Conservation (phyloP, 176 grass and related monocot genomes). For the Calamus simplicifolius region DNA sequence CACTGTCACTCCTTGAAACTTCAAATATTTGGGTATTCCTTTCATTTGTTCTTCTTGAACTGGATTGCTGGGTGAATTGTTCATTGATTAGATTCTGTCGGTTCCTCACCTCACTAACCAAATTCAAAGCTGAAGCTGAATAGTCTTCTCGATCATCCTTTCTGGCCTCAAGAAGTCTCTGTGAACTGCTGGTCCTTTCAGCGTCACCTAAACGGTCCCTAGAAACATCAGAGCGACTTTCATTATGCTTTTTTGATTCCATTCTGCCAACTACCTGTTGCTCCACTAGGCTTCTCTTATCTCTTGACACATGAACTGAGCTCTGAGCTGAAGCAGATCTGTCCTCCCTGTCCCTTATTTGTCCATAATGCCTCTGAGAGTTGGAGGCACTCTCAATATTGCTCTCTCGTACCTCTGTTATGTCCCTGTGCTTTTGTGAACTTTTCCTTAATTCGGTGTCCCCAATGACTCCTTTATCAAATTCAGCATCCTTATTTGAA, state of each 20-base stretch:
- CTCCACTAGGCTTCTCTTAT: slow-evolving; percentile 49
- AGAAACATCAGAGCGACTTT: slow-evolving; percentile 43
- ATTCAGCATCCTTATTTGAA: neutral
- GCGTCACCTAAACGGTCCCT: slow-evolving; percentile 5
- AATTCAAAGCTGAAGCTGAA: slow-evolving; percentile 21
- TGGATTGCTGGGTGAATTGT: slow-evolving; percentile 19
- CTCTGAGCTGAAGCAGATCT: slow-evolving; percentile 18
- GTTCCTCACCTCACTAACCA: slow-evolving; percentile 12
- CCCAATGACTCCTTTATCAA: neutral
- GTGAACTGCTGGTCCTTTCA: slow-evolving; percentile 14
- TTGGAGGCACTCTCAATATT: neutral
- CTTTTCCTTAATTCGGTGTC: neutral
- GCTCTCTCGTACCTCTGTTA: neutral
- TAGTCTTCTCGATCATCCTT: neutral
- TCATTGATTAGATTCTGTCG: slow-evolving; percentile 25
- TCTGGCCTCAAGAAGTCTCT: slow-evolving; percentile 9
- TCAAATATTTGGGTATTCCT: slow-evolving; percentile 16
- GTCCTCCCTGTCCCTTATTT: slow-evolving; percentile 3
- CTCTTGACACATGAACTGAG: slow-evolving; percentile 48
- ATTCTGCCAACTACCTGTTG: slow-evolving; percentile 42
- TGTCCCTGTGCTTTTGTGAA: slow-evolving; percentile 1
- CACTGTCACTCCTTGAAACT: slow-evolving; percentile 20
- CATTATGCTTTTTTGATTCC: slow-evolving; percentile 43
- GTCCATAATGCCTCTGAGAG: neutral
- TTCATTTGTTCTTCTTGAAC: slow-evolving; percentile 15